Evolutionary conservation across 176 grass and related monocot genomes (phyloP).

Genomic region (Hsuehochloa calcarea): DNA sequence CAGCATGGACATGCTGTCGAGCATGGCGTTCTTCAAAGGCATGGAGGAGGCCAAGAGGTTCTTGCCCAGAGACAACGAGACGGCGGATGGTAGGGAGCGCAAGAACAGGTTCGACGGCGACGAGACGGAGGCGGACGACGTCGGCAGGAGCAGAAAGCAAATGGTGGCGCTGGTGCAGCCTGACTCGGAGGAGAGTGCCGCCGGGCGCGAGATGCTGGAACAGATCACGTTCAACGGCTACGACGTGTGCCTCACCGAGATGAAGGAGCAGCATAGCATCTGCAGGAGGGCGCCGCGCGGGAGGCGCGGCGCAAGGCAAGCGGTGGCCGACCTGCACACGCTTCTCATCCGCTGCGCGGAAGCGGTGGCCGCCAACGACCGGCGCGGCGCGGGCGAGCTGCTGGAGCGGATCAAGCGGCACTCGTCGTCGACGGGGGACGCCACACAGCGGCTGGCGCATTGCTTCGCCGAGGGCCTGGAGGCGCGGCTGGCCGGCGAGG

Average conservation of each 20-base stretch:
- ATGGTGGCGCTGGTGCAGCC: too few species aligned
- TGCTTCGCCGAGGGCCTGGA: conserved; percentile 56
- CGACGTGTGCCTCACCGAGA: not conserved
- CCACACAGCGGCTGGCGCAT: conserved; percentile 52
- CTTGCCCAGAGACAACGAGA: conserved; percentile 30
- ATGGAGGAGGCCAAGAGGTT: conserved; percentile 51
- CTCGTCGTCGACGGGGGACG: conserved; percentile 32
- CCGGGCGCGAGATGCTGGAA: conserved; percentile 41
- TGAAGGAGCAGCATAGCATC: conserved; percentile 17
- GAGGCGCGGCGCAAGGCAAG: too few species aligned
- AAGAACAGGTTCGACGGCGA: conserved; percentile 32
- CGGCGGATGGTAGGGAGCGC: conserved; percentile 1
- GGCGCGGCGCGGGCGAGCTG: conserved; percentile 13
- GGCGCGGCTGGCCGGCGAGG: conserved; percentile 40
- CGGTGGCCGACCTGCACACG: too few species aligned
- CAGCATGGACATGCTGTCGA: not conserved
- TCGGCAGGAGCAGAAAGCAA: too few species aligned
- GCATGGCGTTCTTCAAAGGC: conserved; percentile 32
- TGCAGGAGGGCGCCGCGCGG: conserved; percentile 1
- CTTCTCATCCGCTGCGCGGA: too few species aligned
- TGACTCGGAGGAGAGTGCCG: not conserved
- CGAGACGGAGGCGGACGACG: conserved; percentile 21
- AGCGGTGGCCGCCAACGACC: too few species aligned
- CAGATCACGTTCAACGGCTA: conserved; percentile 23
- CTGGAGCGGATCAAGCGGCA: conserved; percentile 40